Evolutionary conservation across 73 alveolate genomes (phyloP).

Genomic region (Paramecium primaurelia): DNA sequence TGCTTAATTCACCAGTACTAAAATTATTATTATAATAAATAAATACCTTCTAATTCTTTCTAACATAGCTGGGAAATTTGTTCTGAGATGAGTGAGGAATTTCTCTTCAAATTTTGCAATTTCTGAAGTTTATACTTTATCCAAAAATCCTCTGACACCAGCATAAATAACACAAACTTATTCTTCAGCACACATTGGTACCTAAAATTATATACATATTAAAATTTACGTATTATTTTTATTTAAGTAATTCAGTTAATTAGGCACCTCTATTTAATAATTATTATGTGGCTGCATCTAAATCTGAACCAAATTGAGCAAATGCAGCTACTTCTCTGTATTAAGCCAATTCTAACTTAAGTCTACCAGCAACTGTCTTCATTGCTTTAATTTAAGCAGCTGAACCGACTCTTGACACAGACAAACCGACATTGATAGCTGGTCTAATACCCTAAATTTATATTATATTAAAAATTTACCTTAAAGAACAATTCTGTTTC

Average conservation of each 20-base stretch:
- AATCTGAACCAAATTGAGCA: slow-evolving; percentile 96
- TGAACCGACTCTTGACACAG: slow-evolving; percentile 97
- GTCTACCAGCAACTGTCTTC: slow-evolving; percentile 96
- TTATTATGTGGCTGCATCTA: slow-evolving; percentile 96
- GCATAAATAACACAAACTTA: slow-evolving; percentile 94
- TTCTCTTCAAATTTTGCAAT: slow-evolving; percentile 80
- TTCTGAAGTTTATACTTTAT: slow-evolving; percentile 82
- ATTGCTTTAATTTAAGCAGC: slow-evolving; percentile 97
- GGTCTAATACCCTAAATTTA: slow-evolving; percentile 91
- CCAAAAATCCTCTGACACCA: slow-evolving; percentile 96
- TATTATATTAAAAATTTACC: not conserved
- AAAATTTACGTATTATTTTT: slow-evolving; percentile 79
- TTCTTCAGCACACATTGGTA: slow-evolving; percentile 92
- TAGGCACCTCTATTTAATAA: slow-evolving; percentile 92
- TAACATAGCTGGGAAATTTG: slow-evolving; percentile 78
- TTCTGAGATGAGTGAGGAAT: slow-evolving; percentile 75
- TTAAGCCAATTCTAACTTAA: slow-evolving; percentile 94
- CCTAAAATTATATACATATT: not conserved
- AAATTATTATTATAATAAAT: not conserved
- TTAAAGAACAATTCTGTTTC: slow-evolving; percentile 95
- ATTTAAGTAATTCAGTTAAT: slow-evolving; percentile 90
- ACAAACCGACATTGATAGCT: slow-evolving; percentile 97
- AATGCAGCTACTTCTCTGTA: slow-evolving; percentile 99
- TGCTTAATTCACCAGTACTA: slow-evolving; percentile 41
- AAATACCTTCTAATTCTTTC: slow-evolving; percentile 71